Evolutionary conservation across 805 yeast genomes (phyloP).

Genomic region (Pichia deserticola): DNA sequence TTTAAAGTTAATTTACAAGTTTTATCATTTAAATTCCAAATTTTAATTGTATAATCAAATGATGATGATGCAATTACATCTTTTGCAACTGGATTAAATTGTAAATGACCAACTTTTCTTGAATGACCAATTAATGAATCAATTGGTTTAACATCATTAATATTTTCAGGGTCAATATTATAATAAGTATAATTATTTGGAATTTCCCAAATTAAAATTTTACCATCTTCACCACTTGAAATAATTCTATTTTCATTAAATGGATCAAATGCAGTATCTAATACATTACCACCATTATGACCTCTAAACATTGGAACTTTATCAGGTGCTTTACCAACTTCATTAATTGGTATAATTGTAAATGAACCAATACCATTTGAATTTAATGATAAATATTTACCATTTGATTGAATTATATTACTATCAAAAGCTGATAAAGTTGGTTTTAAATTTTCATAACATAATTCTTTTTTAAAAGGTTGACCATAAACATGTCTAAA

Average conservation of each 20-base stretch:
- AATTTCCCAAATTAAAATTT: constrained; percentile 78
- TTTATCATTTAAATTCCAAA: constrained; percentile 83
- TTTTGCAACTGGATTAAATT: constrained; percentile 82
- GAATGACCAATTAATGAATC: constrained; percentile 77
- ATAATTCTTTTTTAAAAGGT: constrained; percentile 61
- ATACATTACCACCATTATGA: constrained; percentile 90
- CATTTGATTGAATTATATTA: constrained; percentile 79
- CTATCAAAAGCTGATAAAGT: constrained; percentile 97
- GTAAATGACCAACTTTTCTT: constrained; percentile 88
- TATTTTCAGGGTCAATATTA: constrained; percentile 44
- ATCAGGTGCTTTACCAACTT: constrained; percentile 91
- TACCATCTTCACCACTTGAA: constrained; percentile 75
- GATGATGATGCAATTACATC: constrained; percentile 86
- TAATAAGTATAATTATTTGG: constrained; percentile 75
- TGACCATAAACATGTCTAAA: constrained; percentile 96
- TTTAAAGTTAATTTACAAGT: constrained; percentile 62
- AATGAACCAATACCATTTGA: constrained; percentile 97
- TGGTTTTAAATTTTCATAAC: constrained; percentile 67
- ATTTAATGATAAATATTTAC: constrained; percentile 76
- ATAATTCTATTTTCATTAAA: constrained; percentile 69
- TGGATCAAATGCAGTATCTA: constrained; percentile 95
- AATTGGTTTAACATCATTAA: constrained; percentile 61
- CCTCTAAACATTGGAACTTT: constrained; percentile 91
- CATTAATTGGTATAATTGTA: constrained; percentile 81
- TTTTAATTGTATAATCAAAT: constrained; percentile 80